phyloP scores from a whole-genome alignment of 495 filamentous ascomycete species.

The Daldinia caldariorum region DNA sequence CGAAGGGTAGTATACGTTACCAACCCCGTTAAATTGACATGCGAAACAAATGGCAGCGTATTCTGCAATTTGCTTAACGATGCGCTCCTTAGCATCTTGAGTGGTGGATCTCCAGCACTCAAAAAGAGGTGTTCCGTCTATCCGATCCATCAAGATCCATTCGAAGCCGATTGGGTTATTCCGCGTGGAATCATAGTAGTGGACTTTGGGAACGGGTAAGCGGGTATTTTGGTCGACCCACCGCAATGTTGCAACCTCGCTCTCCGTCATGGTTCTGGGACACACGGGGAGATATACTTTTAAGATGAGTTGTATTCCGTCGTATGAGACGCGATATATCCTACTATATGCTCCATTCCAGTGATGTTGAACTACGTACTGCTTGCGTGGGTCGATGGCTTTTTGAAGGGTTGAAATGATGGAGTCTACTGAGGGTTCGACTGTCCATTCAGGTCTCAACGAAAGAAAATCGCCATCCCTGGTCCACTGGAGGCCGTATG shows the following conservation, averaged over 20 bases:
- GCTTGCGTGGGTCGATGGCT: conserved; percentile 10
- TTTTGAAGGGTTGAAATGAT: conserved; percentile 31
- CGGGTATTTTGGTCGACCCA: conserved; percentile 57
- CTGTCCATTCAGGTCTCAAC: conserved; percentile 30
- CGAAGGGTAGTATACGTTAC: conserved; percentile 50
- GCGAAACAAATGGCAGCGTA: conserved; percentile 45
- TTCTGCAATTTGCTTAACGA: conserved; percentile 53
- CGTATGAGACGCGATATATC: conserved; percentile 50
- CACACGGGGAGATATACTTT: conserved; percentile 65
- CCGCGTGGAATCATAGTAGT: conserved; percentile 57
- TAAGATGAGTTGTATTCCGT: conserved; percentile 52
- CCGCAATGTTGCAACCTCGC: conserved; percentile 65
- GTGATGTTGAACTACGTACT: conserved; percentile 26
- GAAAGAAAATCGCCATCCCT: neutral
- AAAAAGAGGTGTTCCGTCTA: conserved; percentile 55
- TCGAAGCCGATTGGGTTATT: conserved; percentile 64
- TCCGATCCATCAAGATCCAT: conserved; percentile 66
- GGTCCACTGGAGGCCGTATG: conserved; percentile 36
- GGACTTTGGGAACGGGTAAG: conserved; percentile 62
- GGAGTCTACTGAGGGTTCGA: conserved; percentile 36
- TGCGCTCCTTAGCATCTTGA: conserved; percentile 48
- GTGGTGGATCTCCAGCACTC: conserved; percentile 56
- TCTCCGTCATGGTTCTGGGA: conserved; percentile 60
- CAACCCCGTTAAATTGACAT: conserved; percentile 52
- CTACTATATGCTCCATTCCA: conserved; percentile 50